phyloP scores from a whole-genome alignment of 2,329 filamentous ascomycete species.

The Dactylonectria macrodidyma region DNA sequence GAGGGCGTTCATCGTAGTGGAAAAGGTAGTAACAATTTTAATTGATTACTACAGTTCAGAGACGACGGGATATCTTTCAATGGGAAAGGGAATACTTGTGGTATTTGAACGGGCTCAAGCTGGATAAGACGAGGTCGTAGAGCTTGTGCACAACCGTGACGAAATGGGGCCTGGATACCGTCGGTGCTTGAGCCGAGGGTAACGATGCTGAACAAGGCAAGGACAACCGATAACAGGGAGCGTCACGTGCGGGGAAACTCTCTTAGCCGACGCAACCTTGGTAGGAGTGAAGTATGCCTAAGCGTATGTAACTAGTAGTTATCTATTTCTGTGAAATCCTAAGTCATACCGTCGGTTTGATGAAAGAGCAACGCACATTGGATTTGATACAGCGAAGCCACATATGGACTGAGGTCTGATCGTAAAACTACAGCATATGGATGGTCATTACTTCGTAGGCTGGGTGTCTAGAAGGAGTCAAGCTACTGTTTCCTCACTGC shows the following conservation, averaged over 20 bases:
- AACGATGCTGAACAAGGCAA: conserved; percentile 37
- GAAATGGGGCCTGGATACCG: conserved; percentile 43
- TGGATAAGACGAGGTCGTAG: conserved; percentile 32
- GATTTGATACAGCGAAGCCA: background rate
- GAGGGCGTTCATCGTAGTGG: conserved; percentile 65
- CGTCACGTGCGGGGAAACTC: conserved; percentile 38
- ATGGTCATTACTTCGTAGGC: background rate
- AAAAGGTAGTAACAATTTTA: conserved; percentile 8
- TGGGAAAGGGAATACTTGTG: conserved; percentile 5
- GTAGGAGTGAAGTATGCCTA: background rate
- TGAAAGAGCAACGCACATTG: background rate
- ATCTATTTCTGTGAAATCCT: background rate
- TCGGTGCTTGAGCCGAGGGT: conserved; percentile 48
- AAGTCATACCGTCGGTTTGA: background rate
- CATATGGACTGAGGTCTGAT: conserved; percentile 7
- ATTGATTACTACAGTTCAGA: conserved; percentile 14
- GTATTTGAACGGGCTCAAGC: conserved; percentile 27
- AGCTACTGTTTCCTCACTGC: background rate
- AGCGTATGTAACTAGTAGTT: background rate
- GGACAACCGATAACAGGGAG: conserved; percentile 36
- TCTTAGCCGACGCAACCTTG: conserved; percentile 7
- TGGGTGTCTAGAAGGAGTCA: background rate
- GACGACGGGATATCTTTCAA: background rate
- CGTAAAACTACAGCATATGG: background rate
- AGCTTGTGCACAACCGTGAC: conserved; percentile 45